phyloP scores from a whole-genome alignment of 257 asterid genomes.

The Petrea volubilis region DNA sequence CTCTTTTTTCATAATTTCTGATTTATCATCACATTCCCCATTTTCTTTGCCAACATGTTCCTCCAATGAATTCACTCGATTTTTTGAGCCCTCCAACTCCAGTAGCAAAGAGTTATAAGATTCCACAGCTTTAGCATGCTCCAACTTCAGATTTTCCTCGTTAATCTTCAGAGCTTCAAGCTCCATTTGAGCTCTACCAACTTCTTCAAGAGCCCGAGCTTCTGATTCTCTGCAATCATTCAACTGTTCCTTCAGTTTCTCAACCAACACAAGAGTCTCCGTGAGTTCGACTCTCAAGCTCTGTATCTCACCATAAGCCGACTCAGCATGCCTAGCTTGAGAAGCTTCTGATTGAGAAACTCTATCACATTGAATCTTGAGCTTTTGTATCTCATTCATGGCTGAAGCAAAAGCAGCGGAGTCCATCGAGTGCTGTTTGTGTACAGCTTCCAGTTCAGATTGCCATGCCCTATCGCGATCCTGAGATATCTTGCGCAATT shows the following conservation, averaged over 20 bases:
- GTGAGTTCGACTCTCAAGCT: constrained; percentile 62
- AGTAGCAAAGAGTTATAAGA: constrained; percentile 41
- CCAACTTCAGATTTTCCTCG: constrained; percentile 44
- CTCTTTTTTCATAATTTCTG: constrained; percentile 29
- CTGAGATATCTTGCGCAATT: constrained; percentile 75
- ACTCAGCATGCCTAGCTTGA: constrained; percentile 68
- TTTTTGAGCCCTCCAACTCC: constrained; percentile 67
- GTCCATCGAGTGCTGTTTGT: constrained; percentile 74
- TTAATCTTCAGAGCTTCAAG: constrained; percentile 46
- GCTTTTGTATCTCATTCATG: constrained; percentile 72
- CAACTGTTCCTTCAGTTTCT: constrained; percentile 55
- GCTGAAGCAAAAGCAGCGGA: constrained; percentile 70
- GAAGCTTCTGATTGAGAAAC: constrained; percentile 67
- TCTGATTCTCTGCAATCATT: constrained; percentile 60
- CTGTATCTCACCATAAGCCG: constrained; percentile 63
- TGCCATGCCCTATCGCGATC: constrained; percentile 83
- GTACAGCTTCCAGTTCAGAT: constrained; percentile 77
- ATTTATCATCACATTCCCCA: constrained; percentile 18
- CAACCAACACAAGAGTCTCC: constrained; percentile 54
- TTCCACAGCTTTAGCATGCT: constrained; percentile 39
- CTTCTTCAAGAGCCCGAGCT: constrained; percentile 54
- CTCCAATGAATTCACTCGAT: constrained; percentile 52
- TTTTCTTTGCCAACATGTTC: constrained; percentile 43
- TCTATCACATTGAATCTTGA: constrained; percentile 59
- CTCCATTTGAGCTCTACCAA: constrained; percentile 48